Evolutionary conservation across 164 flowering plant genomes (phyloP), one percentile per base, ranked within the genome.

Genomic region (Taxillus chinensis): DNA sequence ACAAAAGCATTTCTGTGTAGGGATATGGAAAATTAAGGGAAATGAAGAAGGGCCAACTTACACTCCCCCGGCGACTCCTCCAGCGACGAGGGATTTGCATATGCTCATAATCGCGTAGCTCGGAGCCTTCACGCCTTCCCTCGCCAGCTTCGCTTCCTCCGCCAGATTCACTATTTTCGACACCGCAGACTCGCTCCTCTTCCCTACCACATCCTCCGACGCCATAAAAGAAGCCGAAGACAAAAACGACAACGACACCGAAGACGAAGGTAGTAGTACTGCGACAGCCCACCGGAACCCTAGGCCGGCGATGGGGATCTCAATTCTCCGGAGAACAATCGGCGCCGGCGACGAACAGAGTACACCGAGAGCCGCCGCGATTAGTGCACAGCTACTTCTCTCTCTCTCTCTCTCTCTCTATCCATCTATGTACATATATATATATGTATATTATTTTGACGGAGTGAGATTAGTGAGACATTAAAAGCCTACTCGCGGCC

Each of bases 1-100:
- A 6, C 10, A 43, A 43, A 27, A 27, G 2, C 27, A 27, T 27
- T 27, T 27, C 27, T 27, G 27, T 27, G 27, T 27, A 27, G 27
- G 27, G 27, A 27, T 2, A 27, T 27, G 27, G 27, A 27, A 27
- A 27, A 27, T 2, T 27, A 38, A 13, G 0, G 16, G 11, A 55
- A 55, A 53, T 2, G 37, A 55, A 55, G 13, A 38, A 8, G 58
- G 38, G 58, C n/a, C 5, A 17, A 55, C 58, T 4, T 38, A 55
- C 58, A 55, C 58, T 55, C 58, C 58, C 4, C 58, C 58, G 9
- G 58, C 58, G 40, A 55, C 58, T 55, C 58, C 58, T 55, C 58
- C 58, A 38, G 58, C 58, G 38, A 55, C 58, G 10, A 55, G 40
- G 13, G 58, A 55, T 38, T 55, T 55, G 38, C 58, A 55, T 3